Base-by-base conservation (phyloP, 495 filamentous ascomycete species). In the Neurospora tetrasperma region DNA sequence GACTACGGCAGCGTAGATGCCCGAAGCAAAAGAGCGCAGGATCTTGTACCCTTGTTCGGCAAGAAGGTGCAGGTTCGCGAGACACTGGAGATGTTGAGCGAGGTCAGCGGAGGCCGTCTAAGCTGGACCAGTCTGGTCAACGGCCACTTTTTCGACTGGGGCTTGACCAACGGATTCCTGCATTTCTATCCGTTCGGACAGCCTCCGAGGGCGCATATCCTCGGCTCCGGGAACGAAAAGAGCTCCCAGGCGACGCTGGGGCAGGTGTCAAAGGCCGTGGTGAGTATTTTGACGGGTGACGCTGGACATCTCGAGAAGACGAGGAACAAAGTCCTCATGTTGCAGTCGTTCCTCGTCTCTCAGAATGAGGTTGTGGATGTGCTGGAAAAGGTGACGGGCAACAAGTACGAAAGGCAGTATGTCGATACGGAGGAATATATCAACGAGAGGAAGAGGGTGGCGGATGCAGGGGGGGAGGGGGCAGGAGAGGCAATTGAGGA, bases 131-230 rank as follows among this genome's bases (percentile, higher is more conserved):
- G 79, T 8, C 62, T 86, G n/a, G 77, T 82, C 12, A 83, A 70
- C 10, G 85, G 85, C 0, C 80, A 82, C 8, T 85, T 87, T 73
- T 81, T 86, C 31, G 85, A 87, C 74, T 86, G 80, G 81, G 82
- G 81, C 9, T n/a, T 87, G 2, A 11, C 78, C 69, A 68, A 72
- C 0, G 75, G 74, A 0, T 81, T 85, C 43, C 20, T 86, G 18
- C 75, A 78, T 43, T 77, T 86, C 31, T 78, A 86, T 42, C 69
- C 85, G 0, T 69, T 75, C 1, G 78, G 78, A 0, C 79, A 80
- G 11, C 11, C 27, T 3, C 54, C 54, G 5, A 81, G 70, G 23
- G 80, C 81, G 0, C 74, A 74, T 0, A 62, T 89, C 18, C 82
- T 81, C 43, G 85, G 88, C 46, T 80, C 80, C 2, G 87, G 87